phyloP scores from a whole-genome alignment of 2,329 filamentous ascomycete genomes.

The Rhynchosporium agropyri region DNA sequence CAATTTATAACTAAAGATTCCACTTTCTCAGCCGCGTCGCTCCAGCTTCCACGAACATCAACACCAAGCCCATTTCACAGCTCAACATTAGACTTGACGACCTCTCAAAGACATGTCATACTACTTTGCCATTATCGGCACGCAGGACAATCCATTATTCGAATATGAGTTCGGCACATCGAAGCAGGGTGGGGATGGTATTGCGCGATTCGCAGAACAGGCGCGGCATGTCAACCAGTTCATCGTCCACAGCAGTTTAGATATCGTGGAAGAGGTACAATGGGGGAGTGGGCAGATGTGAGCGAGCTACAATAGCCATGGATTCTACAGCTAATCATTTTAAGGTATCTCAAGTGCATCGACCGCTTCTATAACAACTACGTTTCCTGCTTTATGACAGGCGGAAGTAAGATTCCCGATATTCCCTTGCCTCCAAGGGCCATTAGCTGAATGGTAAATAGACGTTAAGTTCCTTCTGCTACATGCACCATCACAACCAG shows the following conservation, averaged over 20 bases:
- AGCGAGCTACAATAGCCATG: constrained; percentile 36
- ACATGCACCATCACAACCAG: constrained; percentile 70
- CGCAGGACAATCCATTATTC: constrained; percentile 93
- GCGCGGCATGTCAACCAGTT: constrained; percentile 96
- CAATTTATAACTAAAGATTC: constrained; percentile 13
- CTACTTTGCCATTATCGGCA: constrained; percentile 96
- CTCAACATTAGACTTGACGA: not conserved
- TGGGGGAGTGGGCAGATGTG: constrained; percentile 88
- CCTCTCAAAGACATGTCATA: constrained; percentile 74
- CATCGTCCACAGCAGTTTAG: constrained; percentile 89
- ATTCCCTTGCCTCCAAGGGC: not conserved
- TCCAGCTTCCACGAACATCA: constrained; percentile 20
- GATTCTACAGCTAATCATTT: constrained; percentile 14
- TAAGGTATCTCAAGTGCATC: constrained; percentile 91
- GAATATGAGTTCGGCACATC: constrained; percentile 97
- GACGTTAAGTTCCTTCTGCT: constrained; percentile 91
- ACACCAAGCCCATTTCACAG: constrained; percentile 17
- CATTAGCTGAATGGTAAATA: constrained; percentile 28
- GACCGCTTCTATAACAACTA: constrained; percentile 97
- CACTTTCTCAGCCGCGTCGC: constrained; percentile 36
- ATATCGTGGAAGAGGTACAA: constrained; percentile 95
- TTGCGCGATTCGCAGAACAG: constrained; percentile 84
- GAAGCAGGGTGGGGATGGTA: constrained; percentile 91
- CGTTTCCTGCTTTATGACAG: constrained; percentile 92
- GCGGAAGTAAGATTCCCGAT: constrained; percentile 56